Evolutionary conservation across 1,284 basidiomycete genomes (phyloP).

Genomic region (Mycena citricolor): DNA sequence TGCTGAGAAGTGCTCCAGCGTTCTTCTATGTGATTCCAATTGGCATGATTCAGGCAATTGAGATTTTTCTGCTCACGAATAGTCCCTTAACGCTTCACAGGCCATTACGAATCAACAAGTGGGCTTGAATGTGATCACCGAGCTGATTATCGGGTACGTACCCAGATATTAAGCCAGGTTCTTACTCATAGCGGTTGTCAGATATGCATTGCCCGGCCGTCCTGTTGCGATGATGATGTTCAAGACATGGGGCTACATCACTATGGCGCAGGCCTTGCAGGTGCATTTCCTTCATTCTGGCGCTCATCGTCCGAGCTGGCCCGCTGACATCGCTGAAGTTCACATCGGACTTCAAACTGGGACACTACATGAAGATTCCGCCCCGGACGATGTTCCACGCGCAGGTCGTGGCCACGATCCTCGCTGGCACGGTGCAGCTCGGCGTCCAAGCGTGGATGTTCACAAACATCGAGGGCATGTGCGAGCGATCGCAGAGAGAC

Average conservation of each 20-base stretch:
- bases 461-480: constrained; percentile 39
- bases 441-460: constrained; percentile 55
- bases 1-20: constrained; percentile 10
- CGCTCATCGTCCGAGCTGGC: neutral
- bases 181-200: neutral
- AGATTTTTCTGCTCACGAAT: no score
- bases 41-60: constrained; percentile 50
- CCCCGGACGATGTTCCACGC: constrained; percentile 39
- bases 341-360: constrained; percentile 45
- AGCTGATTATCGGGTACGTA: constrained; percentile 39
- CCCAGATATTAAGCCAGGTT: no score
- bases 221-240: constrained; percentile 44
- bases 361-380: constrained; percentile 51
- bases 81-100: no score
- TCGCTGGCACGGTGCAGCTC: constrained; percentile 47
- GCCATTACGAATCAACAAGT: constrained; percentile 54
- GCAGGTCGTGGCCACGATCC: constrained; percentile 49
- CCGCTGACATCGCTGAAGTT: constrained; percentile 36
- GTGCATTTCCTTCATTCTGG: neutral
- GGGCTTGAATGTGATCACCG: constrained; percentile 45
- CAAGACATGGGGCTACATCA: constrained; percentile 31
- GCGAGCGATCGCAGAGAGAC: constrained; percentile 13
- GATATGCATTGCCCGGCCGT: constrained; percentile 38
- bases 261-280: constrained; percentile 22
- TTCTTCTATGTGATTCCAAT: constrained; percentile 41